Evolutionary conservation across 169 alveolate species (phyloP), one percentile per base, ranked within the genome.

Genomic region (Plasmodium inui): DNA sequence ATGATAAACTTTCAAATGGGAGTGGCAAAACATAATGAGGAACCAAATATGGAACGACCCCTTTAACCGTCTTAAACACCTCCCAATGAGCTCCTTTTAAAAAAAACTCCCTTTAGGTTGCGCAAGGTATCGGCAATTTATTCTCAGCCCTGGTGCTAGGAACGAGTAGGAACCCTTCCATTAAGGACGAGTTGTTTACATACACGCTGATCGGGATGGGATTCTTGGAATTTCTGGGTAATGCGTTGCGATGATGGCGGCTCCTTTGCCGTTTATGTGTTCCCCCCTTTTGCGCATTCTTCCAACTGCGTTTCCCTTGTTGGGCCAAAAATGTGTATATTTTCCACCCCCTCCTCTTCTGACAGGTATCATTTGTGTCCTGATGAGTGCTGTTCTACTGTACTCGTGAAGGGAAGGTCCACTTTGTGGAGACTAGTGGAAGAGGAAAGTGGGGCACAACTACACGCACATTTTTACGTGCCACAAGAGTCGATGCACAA

Each of bases 121-220:
- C 99, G 1, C 98, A 97, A 93, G 99, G 99, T 76, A 97, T 97
- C 41, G 99, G 99, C n/a, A 96, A 96, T 92, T 96, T 97, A 53
- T 97, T 97, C 84, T 98, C 98, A 39, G 98, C 99, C 30, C 94
- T 97, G 67, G 99, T 97, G 17, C 94, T 97, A 30, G 99, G 99
- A 41, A 97, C 98, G 6, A 98, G 98, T 2, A 89, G 99, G 46
- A 97, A 97, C 94, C 99, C 99, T 4, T 94, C 98, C 5, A 96
- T 97, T 39, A 97, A 97, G 93, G 99, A 97, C 53, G 98, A 97
- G 82, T 94, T 97, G 30, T 97, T 97, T 95, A 97, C 99, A 39
- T 97, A 97, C 92, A 97, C 99, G 17, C 96, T 97, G 32, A 97
- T 97, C 73, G 99, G 99, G 17, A 97, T 97, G 98, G 98, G 98